Percentiles rank a stretch among this genome's conserved stretches.
Conservation (phyloP, 257 asterid species). For the Vinca minor region DNA sequence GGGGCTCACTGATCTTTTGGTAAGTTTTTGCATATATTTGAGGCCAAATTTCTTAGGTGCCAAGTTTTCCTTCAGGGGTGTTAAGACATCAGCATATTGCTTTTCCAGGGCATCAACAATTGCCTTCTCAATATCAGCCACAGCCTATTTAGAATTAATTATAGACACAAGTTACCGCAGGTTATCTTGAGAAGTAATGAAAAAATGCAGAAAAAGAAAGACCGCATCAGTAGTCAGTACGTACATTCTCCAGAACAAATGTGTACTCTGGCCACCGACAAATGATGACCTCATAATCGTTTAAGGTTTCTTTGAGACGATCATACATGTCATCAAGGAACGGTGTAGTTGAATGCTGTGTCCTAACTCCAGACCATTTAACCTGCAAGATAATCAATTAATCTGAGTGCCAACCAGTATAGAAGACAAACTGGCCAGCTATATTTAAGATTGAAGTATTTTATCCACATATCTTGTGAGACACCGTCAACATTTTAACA, state of each 20-base stretch:
- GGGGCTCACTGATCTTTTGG: slow-evolving; percentile 34
- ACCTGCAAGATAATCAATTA: slow-evolving; percentile 24
- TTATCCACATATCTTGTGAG: not conserved
- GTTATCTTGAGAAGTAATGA: slow-evolving; percentile 4
- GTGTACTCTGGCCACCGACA: slow-evolving; percentile 54
- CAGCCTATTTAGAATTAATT: slow-evolving; percentile 26
- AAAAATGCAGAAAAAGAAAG: not conserved
- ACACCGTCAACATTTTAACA: not conserved
- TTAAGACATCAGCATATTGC: slow-evolving; percentile 49
- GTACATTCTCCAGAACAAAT: slow-evolving; percentile 40
- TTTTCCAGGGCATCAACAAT: slow-evolving; percentile 41
- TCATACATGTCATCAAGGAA: slow-evolving; percentile 48
- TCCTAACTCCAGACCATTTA: slow-evolving; percentile 47
- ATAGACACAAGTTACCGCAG: slow-evolving; percentile 4
- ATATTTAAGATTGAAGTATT: not conserved
- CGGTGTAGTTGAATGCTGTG: slow-evolving; percentile 46
- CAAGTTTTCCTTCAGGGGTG: slow-evolving; percentile 38
- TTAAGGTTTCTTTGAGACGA: slow-evolving; percentile 37
- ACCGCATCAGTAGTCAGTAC: slow-evolving; percentile 6
- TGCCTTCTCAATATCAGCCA: slow-evolving; percentile 51
- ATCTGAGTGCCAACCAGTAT: not conserved
- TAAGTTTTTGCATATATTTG: slow-evolving; percentile 42
- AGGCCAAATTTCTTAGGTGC: slow-evolving; percentile 40
- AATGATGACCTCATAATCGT: slow-evolving; percentile 43
- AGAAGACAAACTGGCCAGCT: not conserved